Base-by-base conservation (phyloP, 1,284 basidiomycete species). In the Sanghuangporus sanghuang region DNA sequence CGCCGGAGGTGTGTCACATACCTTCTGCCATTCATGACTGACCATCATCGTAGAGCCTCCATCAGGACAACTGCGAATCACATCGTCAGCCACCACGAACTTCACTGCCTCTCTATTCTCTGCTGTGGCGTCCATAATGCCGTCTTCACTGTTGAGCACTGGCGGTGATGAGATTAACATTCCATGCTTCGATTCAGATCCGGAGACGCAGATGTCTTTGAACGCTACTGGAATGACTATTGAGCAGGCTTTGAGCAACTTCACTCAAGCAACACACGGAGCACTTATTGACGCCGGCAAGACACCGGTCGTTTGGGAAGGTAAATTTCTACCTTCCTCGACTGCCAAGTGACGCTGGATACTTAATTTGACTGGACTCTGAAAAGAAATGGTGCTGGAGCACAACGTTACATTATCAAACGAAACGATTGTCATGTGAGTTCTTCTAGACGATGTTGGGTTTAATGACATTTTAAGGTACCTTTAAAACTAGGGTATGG, bases 121-220 rank as follows among this genome's bases (percentile, higher is more conserved):
- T 6, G 71, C 74, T 0, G 71, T 77, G 1, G 73, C 81, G 1
- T 71, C 74, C 18, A 73, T 83, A 42, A 81, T 89, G 67, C 82
- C 84, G 0, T 84, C 86, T 16, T 78, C 73, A 27, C 79, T 90
- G 64, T 85, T 95, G 72, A 85, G 85, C 67, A 90, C 90, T 0
- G 93, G 93, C 1, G 93, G 93, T 0, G 93, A 95, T 71, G 93
- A 95, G 74, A 73, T 95, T 66, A 93, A 93, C 71, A 71, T 73
- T 8, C 78, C 79, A 49, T 93, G 91, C 74, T 94, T 91, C 71
- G 75, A 76, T 0, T 72, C 84, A 35, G 91, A 93, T 71, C 69
- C 74, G 5, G 74, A 79, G 64, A 90, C 89, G 0, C 81, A 85
- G 69, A 71, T 72, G 0, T 78, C 80, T 8, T 76, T 91, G 61